phyloP scores from a whole-genome alignment of 441 rosid species.

The Isatis lusitanica region DNA sequence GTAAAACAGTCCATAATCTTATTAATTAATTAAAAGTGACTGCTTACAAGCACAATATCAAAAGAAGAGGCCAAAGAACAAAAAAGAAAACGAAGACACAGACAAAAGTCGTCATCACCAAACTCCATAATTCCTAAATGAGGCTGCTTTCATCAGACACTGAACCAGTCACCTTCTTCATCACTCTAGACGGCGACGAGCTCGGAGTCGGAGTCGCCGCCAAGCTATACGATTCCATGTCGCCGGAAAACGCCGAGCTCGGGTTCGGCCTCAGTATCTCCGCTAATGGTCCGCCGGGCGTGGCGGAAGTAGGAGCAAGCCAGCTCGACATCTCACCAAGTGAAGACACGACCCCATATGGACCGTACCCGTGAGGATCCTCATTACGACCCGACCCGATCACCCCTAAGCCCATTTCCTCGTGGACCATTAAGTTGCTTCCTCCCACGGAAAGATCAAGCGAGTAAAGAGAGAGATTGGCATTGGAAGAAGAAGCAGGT shows the following conservation, averaged over 20 bases:
- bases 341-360: slow-evolving; percentile 25
- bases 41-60: not conserved
- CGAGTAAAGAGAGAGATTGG: slow-evolving; percentile 40
- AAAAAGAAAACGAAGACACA: not conserved
- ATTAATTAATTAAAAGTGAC: not conserved
- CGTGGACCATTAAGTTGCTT: slow-evolving; percentile 32
- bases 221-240: slow-evolving; percentile 38
- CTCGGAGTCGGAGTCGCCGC: slow-evolving; percentile 30
- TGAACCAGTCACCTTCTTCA: slow-evolving; percentile 49
- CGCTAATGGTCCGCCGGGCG: slow-evolving; percentile 71
- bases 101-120: not conserved
- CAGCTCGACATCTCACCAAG: slow-evolving; percentile 37
- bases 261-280: slow-evolving; percentile 52
- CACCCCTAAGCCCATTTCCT: slow-evolving; percentile 37
- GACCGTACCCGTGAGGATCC: slow-evolving; percentile 30
- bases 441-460: slow-evolving; percentile 54
- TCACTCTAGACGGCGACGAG: slow-evolving; percentile 56
- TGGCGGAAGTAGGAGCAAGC: slow-evolving; percentile 39
- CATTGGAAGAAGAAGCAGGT: slow-evolving; percentile 38
- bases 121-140: slow-evolving; percentile 12
- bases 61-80: not conserved
- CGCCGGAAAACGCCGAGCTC: slow-evolving; percentile 5
- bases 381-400: slow-evolving; percentile 32
- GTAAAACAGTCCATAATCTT: not conserved
- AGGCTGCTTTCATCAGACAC: slow-evolving; percentile 64